Percentiles rank a stretch among this genome's conserved stretches.
Conservation (phyloP, 2,329 filamentous ascomycete genomes). For the Epichloe bromicola region DNA sequence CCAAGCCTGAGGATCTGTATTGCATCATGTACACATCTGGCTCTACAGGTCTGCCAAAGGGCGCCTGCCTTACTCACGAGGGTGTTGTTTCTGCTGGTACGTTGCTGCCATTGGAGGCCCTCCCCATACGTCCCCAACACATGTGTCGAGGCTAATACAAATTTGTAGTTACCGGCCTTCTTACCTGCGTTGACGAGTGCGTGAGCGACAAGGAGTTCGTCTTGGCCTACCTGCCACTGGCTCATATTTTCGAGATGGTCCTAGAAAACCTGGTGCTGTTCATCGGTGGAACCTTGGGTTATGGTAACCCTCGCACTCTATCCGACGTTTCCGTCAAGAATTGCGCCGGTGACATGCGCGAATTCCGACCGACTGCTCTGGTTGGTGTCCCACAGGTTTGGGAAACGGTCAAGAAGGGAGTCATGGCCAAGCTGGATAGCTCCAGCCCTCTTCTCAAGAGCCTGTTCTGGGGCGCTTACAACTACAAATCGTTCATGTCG, state of each 20-base stretch:
- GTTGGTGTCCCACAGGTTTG: slow-evolving; percentile 93
- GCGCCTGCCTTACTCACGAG: slow-evolving; percentile 69
- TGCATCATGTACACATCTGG: slow-evolving; percentile 84
- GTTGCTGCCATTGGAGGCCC: slow-evolving; percentile 16
- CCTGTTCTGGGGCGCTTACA: slow-evolving; percentile 61
- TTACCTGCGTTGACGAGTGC: slow-evolving; percentile 62
- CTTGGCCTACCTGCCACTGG: slow-evolving; percentile 83
- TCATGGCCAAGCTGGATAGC: slow-evolving; percentile 64
- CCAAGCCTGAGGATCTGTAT: slow-evolving; percentile 63
- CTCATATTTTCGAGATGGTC: slow-evolving; percentile 92
- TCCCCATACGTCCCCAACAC: background rate
- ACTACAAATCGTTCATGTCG: slow-evolving; percentile 46
- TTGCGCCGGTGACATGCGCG: slow-evolving; percentile 85
- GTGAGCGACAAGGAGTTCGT: slow-evolving; percentile 67
- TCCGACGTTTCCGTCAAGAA: slow-evolving; percentile 78
- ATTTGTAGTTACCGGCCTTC: slow-evolving; percentile 58
- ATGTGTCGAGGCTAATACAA: background rate
- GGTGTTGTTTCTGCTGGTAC: slow-evolving; percentile 59
- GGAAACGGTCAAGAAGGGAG: slow-evolving; percentile 95
- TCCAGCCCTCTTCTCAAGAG: slow-evolving; percentile 57
- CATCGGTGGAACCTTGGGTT: slow-evolving; percentile 85
- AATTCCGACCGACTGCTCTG: slow-evolving; percentile 78
- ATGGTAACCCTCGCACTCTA: slow-evolving; percentile 80
- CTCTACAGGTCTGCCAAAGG: slow-evolving; percentile 80
- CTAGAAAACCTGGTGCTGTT: slow-evolving; percentile 85